These are phyloP conservation scores for Sporothrix humicola DNA, from an alignment of 2,329 filamentous ascomycete genomes.

Conservation along the genomic window DNA sequence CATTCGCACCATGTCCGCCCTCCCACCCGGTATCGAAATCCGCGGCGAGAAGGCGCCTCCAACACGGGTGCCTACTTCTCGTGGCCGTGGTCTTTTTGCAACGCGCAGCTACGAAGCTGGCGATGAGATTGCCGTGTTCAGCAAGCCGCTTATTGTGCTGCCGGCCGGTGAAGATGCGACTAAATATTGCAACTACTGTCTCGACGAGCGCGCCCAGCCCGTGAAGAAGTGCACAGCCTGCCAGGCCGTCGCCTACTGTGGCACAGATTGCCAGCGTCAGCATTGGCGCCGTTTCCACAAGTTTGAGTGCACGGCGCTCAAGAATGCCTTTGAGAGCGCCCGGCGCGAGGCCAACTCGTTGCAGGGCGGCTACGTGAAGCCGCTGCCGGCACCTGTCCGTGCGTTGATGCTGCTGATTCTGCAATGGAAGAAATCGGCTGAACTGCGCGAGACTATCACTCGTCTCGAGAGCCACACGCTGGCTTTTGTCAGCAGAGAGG, in stretches of 20 bases:
- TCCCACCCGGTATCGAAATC: slow-evolving; percentile 37
- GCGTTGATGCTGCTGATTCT: slow-evolving; percentile 60
- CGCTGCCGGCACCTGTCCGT: slow-evolving; percentile 61
- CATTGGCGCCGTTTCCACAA: slow-evolving; percentile 61
- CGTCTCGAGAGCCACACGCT: slow-evolving; percentile 56
- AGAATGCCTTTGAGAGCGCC: slow-evolving; percentile 45
- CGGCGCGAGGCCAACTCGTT: too few species aligned
- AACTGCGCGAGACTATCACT: slow-evolving; percentile 44
- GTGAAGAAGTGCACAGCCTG: slow-evolving; percentile 58
- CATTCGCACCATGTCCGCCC: slow-evolving; percentile 29
- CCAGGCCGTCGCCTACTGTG: slow-evolving; percentile 61
- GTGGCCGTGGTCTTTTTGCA: slow-evolving; percentile 53
- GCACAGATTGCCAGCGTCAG: slow-evolving; percentile 57
- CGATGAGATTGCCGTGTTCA: slow-evolving; percentile 54
- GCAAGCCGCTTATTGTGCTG: slow-evolving; percentile 53
- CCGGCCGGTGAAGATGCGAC: slow-evolving; percentile 52
- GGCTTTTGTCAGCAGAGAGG: slow-evolving; percentile 45
- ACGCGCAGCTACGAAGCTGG: slow-evolving; percentile 53
- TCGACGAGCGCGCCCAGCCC: slow-evolving; percentile 41
- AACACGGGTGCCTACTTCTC: slow-evolving; percentile 1
- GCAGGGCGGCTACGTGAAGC: slow-evolving; percentile 37
- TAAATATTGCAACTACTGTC: slow-evolving; percentile 58
- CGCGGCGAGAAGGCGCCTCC: slow-evolving; percentile 35
- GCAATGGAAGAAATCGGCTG: slow-evolving; percentile 38
- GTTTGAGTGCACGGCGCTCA: slow-evolving; percentile 58